Evolutionary conservation across 768 basidiomycete species (phyloP).

Genomic region (Russula emetica): DNA sequence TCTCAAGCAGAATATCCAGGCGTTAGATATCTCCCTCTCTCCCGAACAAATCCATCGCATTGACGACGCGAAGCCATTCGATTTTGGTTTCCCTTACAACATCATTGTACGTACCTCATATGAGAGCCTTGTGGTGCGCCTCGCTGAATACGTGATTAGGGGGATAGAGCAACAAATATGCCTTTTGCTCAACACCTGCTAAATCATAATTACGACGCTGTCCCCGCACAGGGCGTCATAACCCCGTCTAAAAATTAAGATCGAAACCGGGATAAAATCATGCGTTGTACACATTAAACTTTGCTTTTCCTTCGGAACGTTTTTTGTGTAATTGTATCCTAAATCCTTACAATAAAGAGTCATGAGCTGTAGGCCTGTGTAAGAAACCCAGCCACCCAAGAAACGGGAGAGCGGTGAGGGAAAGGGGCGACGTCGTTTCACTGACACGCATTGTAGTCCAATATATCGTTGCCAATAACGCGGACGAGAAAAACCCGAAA

Average conservation of each 20-base stretch:
- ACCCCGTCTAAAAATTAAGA: background rate
- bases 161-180: background rate
- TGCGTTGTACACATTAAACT: no score
- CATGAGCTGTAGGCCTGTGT: background rate
- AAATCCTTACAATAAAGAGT: no score
- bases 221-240: slow-evolving; percentile 4
- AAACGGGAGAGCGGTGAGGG: background rate
- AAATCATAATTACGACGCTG: background rate
- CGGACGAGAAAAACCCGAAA: no score
- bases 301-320: no score
- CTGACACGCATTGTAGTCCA: no score
- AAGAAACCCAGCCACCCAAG: background rate
- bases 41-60: slow-evolving; percentile 44
- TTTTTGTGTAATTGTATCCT: no score
- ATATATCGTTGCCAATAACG: no score
- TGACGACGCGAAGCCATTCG: slow-evolving; percentile 43
- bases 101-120: slow-evolving; percentile 34
- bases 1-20: slow-evolving; percentile 47
- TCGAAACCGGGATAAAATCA: background rate
- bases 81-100: slow-evolving; percentile 44
- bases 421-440: background rate
- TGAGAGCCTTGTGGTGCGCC: background rate
- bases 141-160: background rate
- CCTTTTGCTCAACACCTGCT: background rate
- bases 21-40: slow-evolving; percentile 45